phyloP scores from a whole-genome alignment of 371 early-diverging fungal species.

The Syncephalastrum sp. region DNA sequence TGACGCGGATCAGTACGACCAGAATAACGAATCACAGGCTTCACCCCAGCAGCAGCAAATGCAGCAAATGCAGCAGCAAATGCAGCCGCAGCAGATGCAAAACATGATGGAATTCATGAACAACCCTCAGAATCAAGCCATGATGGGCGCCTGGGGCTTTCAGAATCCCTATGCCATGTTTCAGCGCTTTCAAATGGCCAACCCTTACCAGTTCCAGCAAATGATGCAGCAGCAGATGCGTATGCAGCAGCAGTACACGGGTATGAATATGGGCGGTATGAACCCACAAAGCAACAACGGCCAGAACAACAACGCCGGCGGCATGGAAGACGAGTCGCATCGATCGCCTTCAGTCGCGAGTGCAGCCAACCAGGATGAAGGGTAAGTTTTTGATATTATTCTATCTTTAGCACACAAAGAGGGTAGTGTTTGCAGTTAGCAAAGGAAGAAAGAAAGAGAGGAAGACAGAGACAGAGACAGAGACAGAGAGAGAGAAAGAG shows the following conservation, averaged over 20 bases:
- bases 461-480: slow-evolving; percentile 5
- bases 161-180: slow-evolving; percentile 25
- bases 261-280: too few species aligned
- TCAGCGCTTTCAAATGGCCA: slow-evolving; percentile 34
- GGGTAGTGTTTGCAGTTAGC: slow-evolving; percentile 1
- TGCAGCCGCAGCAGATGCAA: slow-evolving; percentile 10
- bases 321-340: slow-evolving; percentile 11
- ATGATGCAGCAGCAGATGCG: slow-evolving; percentile 36
- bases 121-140: slow-evolving; percentile 4
- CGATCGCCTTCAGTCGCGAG: slow-evolving; percentile 23
- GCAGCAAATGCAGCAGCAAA: slow-evolving; percentile 1
- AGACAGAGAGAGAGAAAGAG: slow-evolving; percentile 3
- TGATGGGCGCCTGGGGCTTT: slow-evolving; percentile 25
- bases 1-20: not conserved
- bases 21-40: slow-evolving; percentile 11
- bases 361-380: slow-evolving; percentile 51
- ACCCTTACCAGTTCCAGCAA: slow-evolving; percentile 38
- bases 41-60: slow-evolving; percentile 1
- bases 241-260: slow-evolving; percentile 19
- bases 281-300: slow-evolving; percentile 10
- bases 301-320: slow-evolving; percentile 14
- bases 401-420: slow-evolving; percentile 1
- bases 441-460: slow-evolving; percentile 5
- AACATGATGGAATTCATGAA: slow-evolving; percentile 4
- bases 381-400: slow-evolving; percentile 39